Base-by-base conservation (phyloP, 2,329 filamentous ascomycete species). In the Pleomassaria siparia region DNA sequence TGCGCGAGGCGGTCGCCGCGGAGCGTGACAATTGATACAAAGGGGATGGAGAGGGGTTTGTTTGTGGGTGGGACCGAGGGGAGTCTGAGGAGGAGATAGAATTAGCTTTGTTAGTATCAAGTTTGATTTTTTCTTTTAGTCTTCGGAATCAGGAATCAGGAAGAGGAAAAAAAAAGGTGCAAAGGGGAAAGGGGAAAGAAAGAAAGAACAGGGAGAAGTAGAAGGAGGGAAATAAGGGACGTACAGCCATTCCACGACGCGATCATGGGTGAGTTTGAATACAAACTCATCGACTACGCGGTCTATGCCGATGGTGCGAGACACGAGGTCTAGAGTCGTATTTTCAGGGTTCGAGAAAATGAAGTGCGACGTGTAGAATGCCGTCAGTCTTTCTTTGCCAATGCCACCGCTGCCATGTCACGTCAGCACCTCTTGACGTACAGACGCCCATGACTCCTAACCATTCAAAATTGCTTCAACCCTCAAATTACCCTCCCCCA, bases 331-430 rank as follows among this genome's bases (percentile, higher is more conserved):
- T 2, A 91, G 73, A 3, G 74, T 73, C 0, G 85, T 84, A 54
- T 90, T 87, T 0, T 74, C 75, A 0, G 88, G 82, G 53, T 91
- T 92, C 48, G 76, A 82, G 63, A 85, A 88, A 58, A 91, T 85
- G 71, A 92, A 91, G 60, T 90, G 82, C 51, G 89, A 64, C 0
- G 78, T 76, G 68, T 91, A 91, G 60, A 91, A 92, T 4, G 75
- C 71, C 1, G 84, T 82, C 8, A 91, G 72, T 1, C 72, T 71
- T 2, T 74, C 71, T 15, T 87, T 79, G 0, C 88, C 88, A 26
- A 90, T 78, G 1, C 88, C 88, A 2, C 88, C 88, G 15, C 49
- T 18, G 46, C 28, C 4, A n/a, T 18, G 16, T 7, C n/a, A 10
- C 13, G 15, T 13, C 6, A 30, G 12, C 15, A 30, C 10, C 29